phyloP scores from a whole-genome alignment of 805 yeast species.

The Brettanomyces nanus region DNA sequence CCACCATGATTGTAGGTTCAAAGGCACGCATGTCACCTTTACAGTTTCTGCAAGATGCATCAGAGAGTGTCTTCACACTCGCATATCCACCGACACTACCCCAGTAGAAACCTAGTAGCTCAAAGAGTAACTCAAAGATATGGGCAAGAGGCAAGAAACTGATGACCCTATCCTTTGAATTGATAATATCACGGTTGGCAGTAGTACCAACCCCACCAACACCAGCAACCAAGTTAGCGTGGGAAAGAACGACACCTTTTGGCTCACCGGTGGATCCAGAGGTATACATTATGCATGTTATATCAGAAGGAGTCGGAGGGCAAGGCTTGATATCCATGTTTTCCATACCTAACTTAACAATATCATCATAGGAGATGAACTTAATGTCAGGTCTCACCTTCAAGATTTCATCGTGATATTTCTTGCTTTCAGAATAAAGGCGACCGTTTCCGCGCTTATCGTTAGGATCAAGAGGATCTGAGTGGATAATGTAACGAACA shows the following conservation, averaged over 20 bases:
- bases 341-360: conserved; percentile 53
- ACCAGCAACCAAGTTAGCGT: conserved; percentile 71
- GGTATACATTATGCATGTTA: conserved; percentile 77
- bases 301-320: conserved; percentile 49
- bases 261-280: conserved; percentile 84
- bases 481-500: conserved; percentile 65
- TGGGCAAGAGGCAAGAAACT: conserved; percentile 94
- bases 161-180: conserved; percentile 60
- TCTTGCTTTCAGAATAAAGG: conserved; percentile 46
- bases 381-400: conserved; percentile 70
- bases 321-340: conserved; percentile 29
- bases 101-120: conserved; percentile 75
- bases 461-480: conserved; percentile 49
- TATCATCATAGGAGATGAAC: conserved; percentile 57
- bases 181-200: conserved; percentile 45
- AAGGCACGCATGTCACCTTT: conserved; percentile 80
- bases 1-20: conserved; percentile 92
- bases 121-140: conserved; percentile 87
- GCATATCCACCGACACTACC: conserved; percentile 89
- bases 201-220: conserved; percentile 70
- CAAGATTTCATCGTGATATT: conserved; percentile 50
- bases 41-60: conserved; percentile 74
- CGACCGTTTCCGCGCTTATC: conserved; percentile 60
- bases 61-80: conserved; percentile 82
- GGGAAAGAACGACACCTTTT: conserved; percentile 70